phyloP scores from a whole-genome alignment of 352 stramenopile genomes.

The Globisporangium irregulare region DNA sequence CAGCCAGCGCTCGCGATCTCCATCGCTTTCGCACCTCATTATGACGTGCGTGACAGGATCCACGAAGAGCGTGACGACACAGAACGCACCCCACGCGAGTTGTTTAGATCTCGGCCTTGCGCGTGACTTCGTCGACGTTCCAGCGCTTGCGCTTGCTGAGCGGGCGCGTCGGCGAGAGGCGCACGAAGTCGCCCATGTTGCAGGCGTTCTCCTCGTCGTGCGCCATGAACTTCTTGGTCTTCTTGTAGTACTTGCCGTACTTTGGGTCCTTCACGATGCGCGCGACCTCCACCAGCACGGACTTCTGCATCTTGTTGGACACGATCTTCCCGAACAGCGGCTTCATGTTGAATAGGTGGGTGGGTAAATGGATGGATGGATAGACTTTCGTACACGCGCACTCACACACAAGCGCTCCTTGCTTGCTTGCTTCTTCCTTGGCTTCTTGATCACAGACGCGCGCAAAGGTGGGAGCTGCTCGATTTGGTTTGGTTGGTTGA shows the following conservation, averaged over 20 bases:
- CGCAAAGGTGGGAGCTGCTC: constrained; percentile 3
- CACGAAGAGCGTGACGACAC: background rate
- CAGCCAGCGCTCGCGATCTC: background rate
- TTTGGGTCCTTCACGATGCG: constrained; percentile 94
- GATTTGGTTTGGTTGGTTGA: constrained; percentile 29
- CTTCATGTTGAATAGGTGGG: constrained; percentile 69
- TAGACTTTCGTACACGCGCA: background rate
- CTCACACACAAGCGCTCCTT: background rate
- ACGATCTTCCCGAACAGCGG: constrained; percentile 94
- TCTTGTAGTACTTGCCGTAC: constrained; percentile 94
- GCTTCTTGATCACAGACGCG: background rate
- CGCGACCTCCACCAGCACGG: constrained; percentile 93
- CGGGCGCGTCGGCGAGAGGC: constrained; percentile 68
- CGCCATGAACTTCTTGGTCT: constrained; percentile 98
- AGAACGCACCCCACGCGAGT: background rate
- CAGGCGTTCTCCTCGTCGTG: constrained; percentile 94
- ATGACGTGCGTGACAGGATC: background rate
- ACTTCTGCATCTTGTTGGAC: constrained; percentile 97
- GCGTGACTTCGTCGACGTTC: constrained; percentile 89
- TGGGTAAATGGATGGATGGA: background rate
- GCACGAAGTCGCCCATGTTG: constrained; percentile 89
- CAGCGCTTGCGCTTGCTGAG: constrained; percentile 87
- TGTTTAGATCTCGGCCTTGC: constrained; percentile 79
- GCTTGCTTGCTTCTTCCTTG: background rate
- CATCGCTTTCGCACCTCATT: background rate